These are phyloP conservation scores for Alternaria arborescens DNA, from an alignment of 2,329 filamentous ascomycete species.

Conservation along the genomic window DNA sequence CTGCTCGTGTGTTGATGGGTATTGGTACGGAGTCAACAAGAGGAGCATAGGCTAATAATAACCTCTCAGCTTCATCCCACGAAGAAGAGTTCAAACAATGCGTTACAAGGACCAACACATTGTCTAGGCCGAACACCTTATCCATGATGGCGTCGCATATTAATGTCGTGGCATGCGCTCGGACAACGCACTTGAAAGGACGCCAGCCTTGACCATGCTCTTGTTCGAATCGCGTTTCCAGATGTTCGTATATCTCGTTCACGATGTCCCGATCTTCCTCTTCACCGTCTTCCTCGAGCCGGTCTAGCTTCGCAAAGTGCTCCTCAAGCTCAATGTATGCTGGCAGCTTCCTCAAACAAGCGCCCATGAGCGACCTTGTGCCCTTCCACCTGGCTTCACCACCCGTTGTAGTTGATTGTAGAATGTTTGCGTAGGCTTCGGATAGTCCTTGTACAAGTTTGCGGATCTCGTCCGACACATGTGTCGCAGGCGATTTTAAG, in stretches of 20 bases:
- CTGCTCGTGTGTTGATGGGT: constrained; percentile 35
- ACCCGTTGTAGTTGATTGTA: constrained; percentile 39
- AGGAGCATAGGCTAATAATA: constrained; percentile 41
- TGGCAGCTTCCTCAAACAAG: constrained; percentile 53
- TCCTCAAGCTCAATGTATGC: constrained; percentile 53
- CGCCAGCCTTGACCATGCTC: constrained; percentile 48
- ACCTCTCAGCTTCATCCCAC: constrained; percentile 47
- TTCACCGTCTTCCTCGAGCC: constrained; percentile 36
- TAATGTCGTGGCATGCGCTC: constrained; percentile 52
- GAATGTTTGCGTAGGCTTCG: constrained; percentile 47
- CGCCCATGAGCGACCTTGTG: constrained; percentile 48
- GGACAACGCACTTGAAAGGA: constrained; percentile 51
- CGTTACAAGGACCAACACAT: constrained; percentile 35
- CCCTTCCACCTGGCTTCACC: constrained; percentile 41
- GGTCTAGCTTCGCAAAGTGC: constrained; percentile 46
- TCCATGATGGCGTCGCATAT: constrained; percentile 50
- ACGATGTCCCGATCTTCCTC: constrained; percentile 48
- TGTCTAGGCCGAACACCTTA: constrained; percentile 37
- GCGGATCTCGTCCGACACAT: constrained; percentile 35
- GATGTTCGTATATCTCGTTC: constrained; percentile 51
- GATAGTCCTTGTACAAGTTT: constrained; percentile 44
- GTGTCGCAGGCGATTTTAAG: constrained; percentile 30
- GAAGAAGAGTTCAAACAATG: constrained; percentile 44
- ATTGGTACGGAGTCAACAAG: constrained; percentile 33
- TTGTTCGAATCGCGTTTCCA: constrained; percentile 50